Conservation (phyloP, 805 yeast genomes). For the Komagataella pastoris region DNA sequence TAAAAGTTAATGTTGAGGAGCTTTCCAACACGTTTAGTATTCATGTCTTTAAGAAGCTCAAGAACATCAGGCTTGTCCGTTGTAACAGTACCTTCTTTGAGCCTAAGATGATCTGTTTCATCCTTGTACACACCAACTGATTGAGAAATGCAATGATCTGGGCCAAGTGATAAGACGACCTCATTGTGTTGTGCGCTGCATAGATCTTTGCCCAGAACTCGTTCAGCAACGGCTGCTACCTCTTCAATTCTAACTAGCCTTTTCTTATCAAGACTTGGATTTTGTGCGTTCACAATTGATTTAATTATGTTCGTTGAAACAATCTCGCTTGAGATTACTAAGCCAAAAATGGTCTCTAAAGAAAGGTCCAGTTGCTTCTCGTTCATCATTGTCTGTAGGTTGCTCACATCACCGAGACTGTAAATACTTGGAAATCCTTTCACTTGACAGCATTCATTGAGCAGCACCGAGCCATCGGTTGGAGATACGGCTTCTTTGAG, state of each 20-base stretch:
- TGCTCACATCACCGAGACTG: conserved; percentile 5
- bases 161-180: not conserved
- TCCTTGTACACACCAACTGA: not conserved
- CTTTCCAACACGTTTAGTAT: not conserved
- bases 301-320: conserved; percentile 4
- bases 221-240: not conserved
- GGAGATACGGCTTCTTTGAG: conserved; percentile 2
- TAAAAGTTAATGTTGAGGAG: not conserved
- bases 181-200: not conserved
- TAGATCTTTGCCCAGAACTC: not conserved
- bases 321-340: conserved; percentile 4
- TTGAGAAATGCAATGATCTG: not conserved
- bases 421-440: conserved; percentile 1
- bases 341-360: conserved; percentile 3
- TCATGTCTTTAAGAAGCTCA: not conserved
- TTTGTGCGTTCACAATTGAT: not conserved
- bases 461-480: conserved; percentile 2
- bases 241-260: not conserved
- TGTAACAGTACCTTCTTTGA: not conserved
- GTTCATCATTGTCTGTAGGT: conserved; percentile 2
- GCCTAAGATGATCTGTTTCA: not conserved
- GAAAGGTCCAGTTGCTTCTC: conserved; percentile 2
- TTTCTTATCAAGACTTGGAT: not conserved
- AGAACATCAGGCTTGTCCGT: not conserved
- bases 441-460: conserved; percentile 1